These are phyloP conservation scores for Parmelia sp. DNA, from an alignment of 495 filamentous ascomycete genomes.

Conservation along the genomic window DNA sequence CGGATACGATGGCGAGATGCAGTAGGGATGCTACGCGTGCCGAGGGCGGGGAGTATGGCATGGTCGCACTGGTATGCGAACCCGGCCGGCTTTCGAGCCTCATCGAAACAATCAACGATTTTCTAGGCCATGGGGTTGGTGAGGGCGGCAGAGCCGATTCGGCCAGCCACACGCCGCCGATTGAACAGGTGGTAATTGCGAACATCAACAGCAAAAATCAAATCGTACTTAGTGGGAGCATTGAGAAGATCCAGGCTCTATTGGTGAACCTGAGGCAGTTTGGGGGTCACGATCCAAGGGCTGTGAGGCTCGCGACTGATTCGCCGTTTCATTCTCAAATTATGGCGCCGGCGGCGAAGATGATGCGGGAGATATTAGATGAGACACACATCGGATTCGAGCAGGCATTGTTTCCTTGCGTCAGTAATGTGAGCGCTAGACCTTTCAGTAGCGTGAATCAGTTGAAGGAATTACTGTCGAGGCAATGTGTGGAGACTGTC, in stretches of 20 bases:
- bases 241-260: constrained; percentile 78
- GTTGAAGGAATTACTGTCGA: constrained; percentile 66
- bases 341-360: constrained; percentile 75
- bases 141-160: constrained; percentile 62
- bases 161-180: constrained; percentile 56
- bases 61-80: constrained; percentile 89
- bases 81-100: constrained; percentile 60
- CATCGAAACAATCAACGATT: constrained; percentile 69
- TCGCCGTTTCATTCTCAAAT: constrained; percentile 90
- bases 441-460: constrained; percentile 69
- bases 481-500: constrained; percentile 81
- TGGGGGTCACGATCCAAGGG: constrained; percentile 84
- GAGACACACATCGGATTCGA: constrained; percentile 62
- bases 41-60: constrained; percentile 73
- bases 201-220: constrained; percentile 96
- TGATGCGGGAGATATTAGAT: constrained; percentile 61
- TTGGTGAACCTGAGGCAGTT: constrained; percentile 86
- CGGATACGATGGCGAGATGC: constrained; percentile 77
- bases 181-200: constrained; percentile 83
- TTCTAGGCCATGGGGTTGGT: constrained; percentile 58
- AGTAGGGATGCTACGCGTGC: constrained; percentile 56
- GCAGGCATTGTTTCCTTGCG: constrained; percentile 57
- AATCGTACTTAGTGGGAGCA: constrained; percentile 86
- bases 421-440: constrained; percentile 77
- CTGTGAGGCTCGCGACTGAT: constrained; percentile 80